phyloP scores from a whole-genome alignment of 345 rosid species.

The Excoecaria cochinchinensis region DNA sequence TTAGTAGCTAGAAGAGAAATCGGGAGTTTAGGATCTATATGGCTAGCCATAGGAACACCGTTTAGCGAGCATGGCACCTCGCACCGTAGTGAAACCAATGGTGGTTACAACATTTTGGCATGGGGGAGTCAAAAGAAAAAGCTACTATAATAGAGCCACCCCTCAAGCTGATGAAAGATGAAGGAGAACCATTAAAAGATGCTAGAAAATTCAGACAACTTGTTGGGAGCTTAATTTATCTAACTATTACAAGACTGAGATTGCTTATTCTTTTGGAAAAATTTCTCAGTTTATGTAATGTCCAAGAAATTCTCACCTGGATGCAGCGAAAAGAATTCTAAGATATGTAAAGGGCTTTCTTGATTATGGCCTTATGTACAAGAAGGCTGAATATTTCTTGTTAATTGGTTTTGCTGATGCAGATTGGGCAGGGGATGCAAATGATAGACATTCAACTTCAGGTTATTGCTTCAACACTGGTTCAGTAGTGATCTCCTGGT shows the following conservation, averaged over 20 bases:
- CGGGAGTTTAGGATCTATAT: no score
- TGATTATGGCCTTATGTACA: no score
- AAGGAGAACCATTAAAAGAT: neutral
- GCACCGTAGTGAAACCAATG: conserved; percentile 76
- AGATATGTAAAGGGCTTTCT: no score
- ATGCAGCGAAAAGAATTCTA: no score
- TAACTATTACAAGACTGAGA: no score
- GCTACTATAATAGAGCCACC: neutral
- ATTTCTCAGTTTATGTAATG: no score
- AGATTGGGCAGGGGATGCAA: neutral
- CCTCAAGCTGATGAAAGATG: neutral
- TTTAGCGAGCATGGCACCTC: conserved; percentile 55
- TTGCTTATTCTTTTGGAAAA: no score
- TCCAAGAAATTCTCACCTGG: no score
- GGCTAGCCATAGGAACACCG: no score
- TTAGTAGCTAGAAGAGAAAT: no score
- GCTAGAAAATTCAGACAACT: neutral
- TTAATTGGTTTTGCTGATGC: neutral
- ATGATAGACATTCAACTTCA: conserved; percentile 6
- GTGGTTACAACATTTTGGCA: conserved; percentile 31
- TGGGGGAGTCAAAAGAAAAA: neutral
- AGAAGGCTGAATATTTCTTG: neutral
- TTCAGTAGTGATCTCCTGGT: no score
- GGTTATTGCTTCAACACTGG: no score
- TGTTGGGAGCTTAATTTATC: neutral